A percentile compares a stretch with the other conserved stretches of the same genome.
These are phyloP conservation scores for Xylariaceae sp. DNA, from an alignment of 2,329 filamentous ascomycete species.

Conservation along the genomic window DNA sequence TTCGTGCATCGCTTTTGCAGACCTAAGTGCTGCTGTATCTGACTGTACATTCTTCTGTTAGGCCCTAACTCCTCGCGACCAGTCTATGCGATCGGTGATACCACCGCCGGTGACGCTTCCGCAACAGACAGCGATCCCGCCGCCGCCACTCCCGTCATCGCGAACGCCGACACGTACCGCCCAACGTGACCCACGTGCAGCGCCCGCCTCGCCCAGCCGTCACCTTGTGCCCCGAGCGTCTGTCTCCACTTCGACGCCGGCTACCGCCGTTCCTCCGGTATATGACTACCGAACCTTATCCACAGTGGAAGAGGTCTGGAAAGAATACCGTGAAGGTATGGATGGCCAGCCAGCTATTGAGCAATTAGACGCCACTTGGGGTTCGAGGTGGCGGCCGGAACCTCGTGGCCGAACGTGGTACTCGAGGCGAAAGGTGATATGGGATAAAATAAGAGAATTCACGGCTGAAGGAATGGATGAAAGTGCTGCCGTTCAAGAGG, in stretches of 20 bases:
- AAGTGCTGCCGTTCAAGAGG: conserved; percentile 32
- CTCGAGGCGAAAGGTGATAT: conserved; percentile 36
- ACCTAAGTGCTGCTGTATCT: conserved; percentile 5
- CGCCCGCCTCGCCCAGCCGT: conserved; percentile 29
- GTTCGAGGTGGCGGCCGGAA: conserved; percentile 35
- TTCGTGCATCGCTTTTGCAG: conserved; percentile 20
- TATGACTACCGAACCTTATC: conserved; percentile 33
- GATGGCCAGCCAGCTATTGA: conserved; percentile 35
- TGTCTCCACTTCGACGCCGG: conserved; percentile 25
- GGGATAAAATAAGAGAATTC: conserved; percentile 36
- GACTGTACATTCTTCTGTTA: conserved; percentile 16
- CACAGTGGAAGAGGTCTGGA: conserved; percentile 36
- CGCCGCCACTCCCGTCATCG: conserved; percentile 24
- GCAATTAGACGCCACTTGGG: conserved; percentile 33
- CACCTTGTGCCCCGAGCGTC: conserved; percentile 24
- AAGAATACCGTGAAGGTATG: conserved; percentile 34
- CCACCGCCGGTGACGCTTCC: conserved; percentile 25
- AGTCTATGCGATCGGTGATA: conserved; percentile 22
- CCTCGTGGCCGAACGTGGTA: conserved; percentile 36
- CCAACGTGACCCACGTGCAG: conserved; percentile 23
- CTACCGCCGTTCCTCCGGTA: conserved; percentile 28
- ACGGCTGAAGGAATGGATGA: conserved; percentile 34
- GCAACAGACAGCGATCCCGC: conserved; percentile 23
- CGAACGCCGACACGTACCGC: conserved; percentile 28
- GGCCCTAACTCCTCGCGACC: conserved; percentile 24